Evolutionary conservation across 2,329 filamentous ascomycete genomes (phyloP).

Genomic region (Apiospora arundinis): DNA sequence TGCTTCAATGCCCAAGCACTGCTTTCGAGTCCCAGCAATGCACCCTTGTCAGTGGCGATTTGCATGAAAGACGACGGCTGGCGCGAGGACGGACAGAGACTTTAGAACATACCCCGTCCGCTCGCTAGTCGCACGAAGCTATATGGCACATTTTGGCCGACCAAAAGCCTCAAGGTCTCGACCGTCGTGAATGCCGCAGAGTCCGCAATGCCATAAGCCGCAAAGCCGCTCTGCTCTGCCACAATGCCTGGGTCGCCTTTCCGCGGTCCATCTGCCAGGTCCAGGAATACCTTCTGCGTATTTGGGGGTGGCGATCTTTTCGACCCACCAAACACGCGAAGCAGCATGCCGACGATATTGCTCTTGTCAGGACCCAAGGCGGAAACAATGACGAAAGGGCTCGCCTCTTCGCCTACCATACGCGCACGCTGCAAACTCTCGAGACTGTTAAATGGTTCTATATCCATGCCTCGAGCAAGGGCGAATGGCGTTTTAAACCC

Average conservation of each 20-base stretch:
- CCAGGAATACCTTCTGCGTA: constrained; percentile 73
- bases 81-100: neutral
- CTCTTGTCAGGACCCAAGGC: constrained; percentile 81
- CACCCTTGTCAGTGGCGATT: neutral
- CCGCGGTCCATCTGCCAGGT: constrained; percentile 72
- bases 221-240: constrained; percentile 78
- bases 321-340: constrained; percentile 70
- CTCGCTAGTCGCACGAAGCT: constrained; percentile 82
- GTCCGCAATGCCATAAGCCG: constrained; percentile 79
- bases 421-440: constrained; percentile 64
- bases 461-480: constrained; percentile 69
- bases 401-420: constrained; percentile 54
- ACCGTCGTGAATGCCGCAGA: constrained; percentile 85
- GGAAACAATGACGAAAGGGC: constrained; percentile 83
- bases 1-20: neutral
- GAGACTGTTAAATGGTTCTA: constrained; percentile 81
- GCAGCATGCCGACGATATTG: constrained; percentile 76
- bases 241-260: constrained; percentile 73
- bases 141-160: constrained; percentile 87
- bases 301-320: constrained; percentile 36
- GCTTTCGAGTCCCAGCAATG: neutral
- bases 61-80: neutral
- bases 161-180: constrained; percentile 77
- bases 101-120: constrained; percentile 56
- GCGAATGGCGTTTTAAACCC: constrained; percentile 73